Conservation (phyloP, 352 stramenopile species). For the Plasmopara muralis region DNA sequence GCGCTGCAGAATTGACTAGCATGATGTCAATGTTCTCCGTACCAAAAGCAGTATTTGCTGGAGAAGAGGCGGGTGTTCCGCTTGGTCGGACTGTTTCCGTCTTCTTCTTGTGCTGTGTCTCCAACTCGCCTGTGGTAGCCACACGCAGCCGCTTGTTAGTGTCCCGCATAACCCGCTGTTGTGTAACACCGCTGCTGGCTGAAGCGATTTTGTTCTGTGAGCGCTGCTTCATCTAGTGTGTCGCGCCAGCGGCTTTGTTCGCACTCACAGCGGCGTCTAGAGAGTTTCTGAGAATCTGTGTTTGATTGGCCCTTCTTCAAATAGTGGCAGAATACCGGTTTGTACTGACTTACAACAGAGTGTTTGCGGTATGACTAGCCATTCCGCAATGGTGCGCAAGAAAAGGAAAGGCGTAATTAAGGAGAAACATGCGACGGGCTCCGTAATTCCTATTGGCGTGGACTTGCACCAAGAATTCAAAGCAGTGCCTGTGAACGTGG, state of each 20-base stretch:
- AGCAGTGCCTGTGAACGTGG: slow-evolving; percentile 27
- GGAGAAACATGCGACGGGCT: slow-evolving; percentile 27
- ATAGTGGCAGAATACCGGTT: neutral
- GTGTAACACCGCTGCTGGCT: neutral
- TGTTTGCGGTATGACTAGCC: neutral
- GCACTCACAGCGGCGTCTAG: slow-evolving; percentile 6
- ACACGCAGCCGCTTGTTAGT: slow-evolving; percentile 24
- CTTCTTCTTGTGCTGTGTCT: slow-evolving; percentile 15
- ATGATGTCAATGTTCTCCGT: neutral
- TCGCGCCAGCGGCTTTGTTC: slow-evolving; percentile 8
- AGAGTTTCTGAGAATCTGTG: no score
- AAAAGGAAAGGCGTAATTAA: slow-evolving; percentile 73
- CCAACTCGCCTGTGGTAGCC: slow-evolving; percentile 7
- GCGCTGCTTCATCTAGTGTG: slow-evolving; percentile 11
- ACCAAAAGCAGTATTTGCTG: slow-evolving; percentile 4
- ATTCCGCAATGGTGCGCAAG: slow-evolving; percentile 61
- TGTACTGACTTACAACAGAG: neutral
- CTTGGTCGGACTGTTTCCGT: slow-evolving; percentile 3
- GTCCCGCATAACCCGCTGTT: slow-evolving; percentile 2
- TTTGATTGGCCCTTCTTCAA: neutral
- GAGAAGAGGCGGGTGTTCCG: neutral
- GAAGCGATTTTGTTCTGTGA: slow-evolving; percentile 1
- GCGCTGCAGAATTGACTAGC: no score
- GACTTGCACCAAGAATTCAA: slow-evolving; percentile 26
- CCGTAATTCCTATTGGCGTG: slow-evolving; percentile 25